Conservation (phyloP, 306 rosid species). For the Inga oerstediana region DNA sequence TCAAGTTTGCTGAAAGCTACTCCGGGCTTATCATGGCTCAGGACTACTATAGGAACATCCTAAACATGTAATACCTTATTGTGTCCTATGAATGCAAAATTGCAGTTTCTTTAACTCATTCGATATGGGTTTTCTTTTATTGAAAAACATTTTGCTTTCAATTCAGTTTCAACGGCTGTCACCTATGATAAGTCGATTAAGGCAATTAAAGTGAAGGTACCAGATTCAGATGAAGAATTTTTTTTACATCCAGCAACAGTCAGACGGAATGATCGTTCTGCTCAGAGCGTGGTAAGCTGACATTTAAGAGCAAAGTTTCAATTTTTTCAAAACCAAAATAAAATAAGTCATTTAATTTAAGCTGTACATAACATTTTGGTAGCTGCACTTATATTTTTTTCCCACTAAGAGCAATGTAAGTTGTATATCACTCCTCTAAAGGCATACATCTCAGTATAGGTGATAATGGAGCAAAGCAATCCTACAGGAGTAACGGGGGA, state of each 20-base stretch:
- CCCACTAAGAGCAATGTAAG: not conserved
- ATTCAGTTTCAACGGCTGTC: slow-evolving; percentile 90
- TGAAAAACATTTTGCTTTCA: slow-evolving; percentile 24
- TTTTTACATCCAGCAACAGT: slow-evolving; percentile 96
- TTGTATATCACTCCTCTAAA: not conserved
- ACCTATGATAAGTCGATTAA: slow-evolving; percentile 80
- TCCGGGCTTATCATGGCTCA: not conserved
- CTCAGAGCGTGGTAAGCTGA: slow-evolving; percentile 90
- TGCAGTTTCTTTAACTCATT: slow-evolving; percentile 22
- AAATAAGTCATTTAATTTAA: not conserved
- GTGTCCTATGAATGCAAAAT: not conserved
- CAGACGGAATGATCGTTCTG: slow-evolving; percentile 96
- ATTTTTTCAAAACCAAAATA: not conserved
- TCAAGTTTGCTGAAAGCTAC: not conserved
- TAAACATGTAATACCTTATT: not conserved
- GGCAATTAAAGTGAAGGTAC: slow-evolving; percentile 93
- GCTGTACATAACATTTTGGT: not conserved
- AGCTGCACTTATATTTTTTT: not conserved
- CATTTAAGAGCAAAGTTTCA: slow-evolving; percentile 19
- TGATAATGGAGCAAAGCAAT: not conserved
- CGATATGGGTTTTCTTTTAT: slow-evolving; percentile 20
- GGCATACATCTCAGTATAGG: not conserved
- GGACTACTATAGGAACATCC: not conserved
- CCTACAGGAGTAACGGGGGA: not conserved
- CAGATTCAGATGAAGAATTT: slow-evolving; percentile 87